These are phyloP conservation scores for Chrysosporium queenslandicum DNA, from an alignment of 2,329 filamentous ascomycete genomes.

Conservation along the genomic window DNA sequence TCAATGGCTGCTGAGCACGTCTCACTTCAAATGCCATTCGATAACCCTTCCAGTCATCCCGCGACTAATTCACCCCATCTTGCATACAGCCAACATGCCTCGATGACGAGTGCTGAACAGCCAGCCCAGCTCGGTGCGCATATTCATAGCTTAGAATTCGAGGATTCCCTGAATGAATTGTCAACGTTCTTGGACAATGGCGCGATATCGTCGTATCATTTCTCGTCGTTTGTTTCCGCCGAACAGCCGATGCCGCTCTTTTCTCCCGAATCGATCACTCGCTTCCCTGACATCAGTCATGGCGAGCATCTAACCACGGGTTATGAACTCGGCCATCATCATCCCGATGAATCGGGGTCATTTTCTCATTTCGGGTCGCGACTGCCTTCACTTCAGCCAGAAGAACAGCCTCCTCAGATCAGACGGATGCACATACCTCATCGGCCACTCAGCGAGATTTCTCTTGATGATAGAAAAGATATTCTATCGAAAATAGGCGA, in stretches of 20 bases:
- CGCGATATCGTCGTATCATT: slow-evolving; percentile 40
- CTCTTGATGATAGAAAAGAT: slow-evolving; percentile 37
- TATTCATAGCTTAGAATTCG: slow-evolving; percentile 17
- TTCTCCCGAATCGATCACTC: slow-evolving; percentile 24
- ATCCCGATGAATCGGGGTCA: slow-evolving; percentile 34
- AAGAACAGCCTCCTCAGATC: slow-evolving; percentile 36
- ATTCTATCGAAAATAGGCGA: slow-evolving; percentile 38
- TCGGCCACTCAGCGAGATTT: slow-evolving; percentile 38
- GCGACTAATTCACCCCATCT: slow-evolving; percentile 2
- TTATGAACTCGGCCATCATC: slow-evolving; percentile 32
- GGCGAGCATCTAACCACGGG: slow-evolving; percentile 25
- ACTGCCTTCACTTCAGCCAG: slow-evolving; percentile 39
- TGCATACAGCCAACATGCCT: neutral
- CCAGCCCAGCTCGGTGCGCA: neutral
- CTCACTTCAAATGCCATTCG: slow-evolving; percentile 23
- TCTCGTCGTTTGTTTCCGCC: slow-evolving; percentile 37
- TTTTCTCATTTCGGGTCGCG: slow-evolving; percentile 42
- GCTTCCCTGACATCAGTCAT: slow-evolving; percentile 29
- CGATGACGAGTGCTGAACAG: neutral
- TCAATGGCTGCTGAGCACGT: slow-evolving; percentile 37
- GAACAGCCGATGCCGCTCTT: slow-evolving; percentile 31
- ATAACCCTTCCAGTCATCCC: slow-evolving; percentile 11
- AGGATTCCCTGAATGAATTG: slow-evolving; percentile 31
- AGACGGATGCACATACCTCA: slow-evolving; percentile 32
- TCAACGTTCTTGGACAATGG: slow-evolving; percentile 37